Percentiles rank a stretch among this genome's conserved stretches.
phyloP scores from a whole-genome alignment of 2,329 filamentous ascomycete species.

The Diaporthe helianthi region DNA sequence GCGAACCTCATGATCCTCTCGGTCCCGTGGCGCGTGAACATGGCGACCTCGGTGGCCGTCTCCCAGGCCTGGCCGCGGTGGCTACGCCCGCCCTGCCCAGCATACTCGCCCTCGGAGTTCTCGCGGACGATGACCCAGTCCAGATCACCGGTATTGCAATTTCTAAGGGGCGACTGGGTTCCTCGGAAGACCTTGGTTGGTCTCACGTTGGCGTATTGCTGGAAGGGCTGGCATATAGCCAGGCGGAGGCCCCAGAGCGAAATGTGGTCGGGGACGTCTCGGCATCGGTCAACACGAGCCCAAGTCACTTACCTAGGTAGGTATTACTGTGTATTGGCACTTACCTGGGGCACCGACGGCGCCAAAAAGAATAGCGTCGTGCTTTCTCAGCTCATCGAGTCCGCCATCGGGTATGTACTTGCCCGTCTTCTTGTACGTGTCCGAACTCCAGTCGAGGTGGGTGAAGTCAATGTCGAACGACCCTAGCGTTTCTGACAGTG shows the following conservation, averaged over 20 bases:
- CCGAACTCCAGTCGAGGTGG: slow-evolving; percentile 72
- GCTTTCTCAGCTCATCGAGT: slow-evolving; percentile 55
- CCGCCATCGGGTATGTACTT: slow-evolving; percentile 69
- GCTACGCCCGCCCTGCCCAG: slow-evolving; percentile 67
- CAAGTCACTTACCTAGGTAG: not conserved
- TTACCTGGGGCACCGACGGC: slow-evolving; percentile 42
- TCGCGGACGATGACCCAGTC: slow-evolving; percentile 73
- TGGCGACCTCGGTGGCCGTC: slow-evolving; percentile 65
- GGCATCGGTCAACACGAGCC: not conserved
- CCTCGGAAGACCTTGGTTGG: slow-evolving; percentile 66
- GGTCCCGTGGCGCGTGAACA: slow-evolving; percentile 67
- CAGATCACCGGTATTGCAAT: slow-evolving; percentile 57
- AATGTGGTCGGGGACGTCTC: slow-evolving; percentile 69
- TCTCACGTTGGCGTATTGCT: slow-evolving; percentile 72
- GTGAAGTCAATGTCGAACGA: slow-evolving; percentile 68
- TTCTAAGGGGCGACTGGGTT: slow-evolving; percentile 60
- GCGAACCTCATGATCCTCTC: slow-evolving; percentile 69
- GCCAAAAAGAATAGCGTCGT: slow-evolving; percentile 44
- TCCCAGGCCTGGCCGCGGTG: slow-evolving; percentile 65
- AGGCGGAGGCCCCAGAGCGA: slow-evolving; percentile 70
- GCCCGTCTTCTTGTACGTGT: slow-evolving; percentile 70
- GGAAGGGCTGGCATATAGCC: slow-evolving; percentile 67
- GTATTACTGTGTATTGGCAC: not conserved
- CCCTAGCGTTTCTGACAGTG: slow-evolving; percentile 56
- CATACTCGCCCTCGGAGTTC: slow-evolving; percentile 71